Conservation (phyloP, 495 filamentous ascomycete genomes). For the Rostrohypoxylon terebratum region DNA sequence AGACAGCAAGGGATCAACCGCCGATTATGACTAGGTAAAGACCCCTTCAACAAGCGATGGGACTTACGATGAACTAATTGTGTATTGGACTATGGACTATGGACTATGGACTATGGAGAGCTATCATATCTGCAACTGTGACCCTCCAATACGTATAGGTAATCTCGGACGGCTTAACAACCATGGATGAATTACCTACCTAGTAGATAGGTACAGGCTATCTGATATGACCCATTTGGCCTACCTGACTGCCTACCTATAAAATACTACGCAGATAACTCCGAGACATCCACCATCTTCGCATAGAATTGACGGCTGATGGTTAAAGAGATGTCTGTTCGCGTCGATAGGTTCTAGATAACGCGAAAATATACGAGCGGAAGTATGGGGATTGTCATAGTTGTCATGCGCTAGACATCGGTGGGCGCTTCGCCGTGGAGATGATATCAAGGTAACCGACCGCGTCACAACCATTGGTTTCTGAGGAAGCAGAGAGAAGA, state of each 20-base stretch:
- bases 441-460: neutral
- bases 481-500: slow-evolving; percentile 1
- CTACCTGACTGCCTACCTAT: too few species aligned
- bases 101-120: too few species aligned
- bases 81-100: too few species aligned
- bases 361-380: slow-evolving; percentile 16
- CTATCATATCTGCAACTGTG: slow-evolving; percentile 17
- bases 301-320: neutral
- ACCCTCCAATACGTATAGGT: slow-evolving; percentile 8
- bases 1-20: slow-evolving; percentile 16
- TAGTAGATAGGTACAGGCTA: too few species aligned
- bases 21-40: slow-evolving; percentile 20
- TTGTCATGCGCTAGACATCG: slow-evolving; percentile 1
- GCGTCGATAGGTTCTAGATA: slow-evolving; percentile 40
- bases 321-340: neutral
- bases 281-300: slow-evolving; percentile 1
- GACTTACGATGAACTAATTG: slow-evolving; percentile 33
- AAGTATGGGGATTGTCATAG: slow-evolving; percentile 21
- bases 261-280: neutral
- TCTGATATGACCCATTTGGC: too few species aligned
- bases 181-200: too few species aligned
- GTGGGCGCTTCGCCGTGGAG: neutral
- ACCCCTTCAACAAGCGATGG: slow-evolving; percentile 17
- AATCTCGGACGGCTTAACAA: neutral
- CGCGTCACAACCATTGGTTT: slow-evolving; percentile 12